Evolutionary conservation across 768 basidiomycete genomes (phyloP).

Genomic region (Phaeotremella skinneri): DNA sequence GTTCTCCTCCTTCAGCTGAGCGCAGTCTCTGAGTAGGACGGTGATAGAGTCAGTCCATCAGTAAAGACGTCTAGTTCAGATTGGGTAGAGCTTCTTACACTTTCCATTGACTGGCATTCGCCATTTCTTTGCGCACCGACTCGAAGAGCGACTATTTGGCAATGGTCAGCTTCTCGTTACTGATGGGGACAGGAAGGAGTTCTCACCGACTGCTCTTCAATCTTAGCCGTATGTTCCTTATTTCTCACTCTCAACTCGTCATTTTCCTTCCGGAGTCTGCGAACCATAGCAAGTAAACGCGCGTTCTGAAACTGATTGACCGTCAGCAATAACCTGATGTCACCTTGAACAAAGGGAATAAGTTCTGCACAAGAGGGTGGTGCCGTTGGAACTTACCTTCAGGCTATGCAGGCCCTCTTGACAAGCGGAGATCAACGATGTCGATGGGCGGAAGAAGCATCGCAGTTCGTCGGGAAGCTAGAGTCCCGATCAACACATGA

Average conservation of each 20-base stretch:
- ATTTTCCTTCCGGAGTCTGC: neutral
- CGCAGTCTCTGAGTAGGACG: neutral
- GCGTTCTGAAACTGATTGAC: neutral
- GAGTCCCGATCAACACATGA: neutral
- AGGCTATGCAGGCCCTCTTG: no score
- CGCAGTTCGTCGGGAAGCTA: no score
- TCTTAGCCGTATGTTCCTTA: neutral
- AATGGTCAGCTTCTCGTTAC: neutral
- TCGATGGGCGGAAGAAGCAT: no score
- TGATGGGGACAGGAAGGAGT: no score
- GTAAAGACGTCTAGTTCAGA: neutral
- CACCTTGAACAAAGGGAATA: no score
- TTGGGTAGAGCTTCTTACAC: neutral
- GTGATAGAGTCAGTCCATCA: neutral
- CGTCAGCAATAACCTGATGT: no score
- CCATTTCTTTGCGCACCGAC: neutral
- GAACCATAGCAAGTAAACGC: neutral
- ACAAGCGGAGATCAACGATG: no score
- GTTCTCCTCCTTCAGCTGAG: neutral
- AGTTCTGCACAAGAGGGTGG: no score
- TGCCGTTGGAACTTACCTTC: no score
- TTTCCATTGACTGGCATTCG: neutral
- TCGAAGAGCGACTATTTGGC: neutral
- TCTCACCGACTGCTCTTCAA: neutral
- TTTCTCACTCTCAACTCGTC: neutral